phyloP scores from a whole-genome alignment of 108 stramenopile species.

The Fragilariopsis cylindrus region DNA sequence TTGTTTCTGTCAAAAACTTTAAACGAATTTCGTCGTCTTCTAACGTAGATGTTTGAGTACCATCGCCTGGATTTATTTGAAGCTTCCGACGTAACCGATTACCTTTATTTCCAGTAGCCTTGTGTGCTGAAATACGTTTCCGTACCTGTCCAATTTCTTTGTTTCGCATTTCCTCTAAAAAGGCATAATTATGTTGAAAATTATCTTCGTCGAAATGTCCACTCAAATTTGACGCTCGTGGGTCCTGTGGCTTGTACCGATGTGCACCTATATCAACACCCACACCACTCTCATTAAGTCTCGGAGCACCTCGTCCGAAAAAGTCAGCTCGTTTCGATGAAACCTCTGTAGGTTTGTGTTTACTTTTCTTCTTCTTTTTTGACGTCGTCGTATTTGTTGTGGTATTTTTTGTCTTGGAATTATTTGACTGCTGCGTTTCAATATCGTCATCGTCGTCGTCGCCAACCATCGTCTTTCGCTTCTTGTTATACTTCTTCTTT shows the following conservation, averaged over 20 bases:
- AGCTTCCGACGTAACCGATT: conserved; percentile 61
- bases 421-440: not conserved
- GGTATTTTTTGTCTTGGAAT: not conserved
- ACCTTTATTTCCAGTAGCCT: conserved; percentile 72
- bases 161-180: conserved; percentile 72
- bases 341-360: conserved; percentile 63
- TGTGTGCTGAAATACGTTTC: conserved; percentile 60
- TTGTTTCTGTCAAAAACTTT: conserved; percentile 58
- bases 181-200: conserved; percentile 76
- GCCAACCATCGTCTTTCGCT: not conserved
- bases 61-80: conserved; percentile 46
- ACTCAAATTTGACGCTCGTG: conserved; percentile 63
- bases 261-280: conserved; percentile 84
- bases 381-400: not conserved
- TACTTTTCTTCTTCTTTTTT: conserved; percentile 28
- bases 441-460: conserved; percentile 7
- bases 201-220: conserved; percentile 76
- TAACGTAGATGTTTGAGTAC: conserved; percentile 21
- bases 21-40: conserved; percentile 71
- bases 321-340: conserved; percentile 78
- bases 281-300: conserved; percentile 74
- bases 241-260: conserved; percentile 82
- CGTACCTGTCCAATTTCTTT: conserved; percentile 72
- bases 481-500: not conserved
- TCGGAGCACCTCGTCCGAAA: conserved; percentile 55